Percentiles rank a stretch among this genome's conserved stretches.
These are phyloP conservation scores for Starmerella lactis-condensi DNA, from an alignment of 805 yeast genomes.

Conservation along the genomic window DNA sequence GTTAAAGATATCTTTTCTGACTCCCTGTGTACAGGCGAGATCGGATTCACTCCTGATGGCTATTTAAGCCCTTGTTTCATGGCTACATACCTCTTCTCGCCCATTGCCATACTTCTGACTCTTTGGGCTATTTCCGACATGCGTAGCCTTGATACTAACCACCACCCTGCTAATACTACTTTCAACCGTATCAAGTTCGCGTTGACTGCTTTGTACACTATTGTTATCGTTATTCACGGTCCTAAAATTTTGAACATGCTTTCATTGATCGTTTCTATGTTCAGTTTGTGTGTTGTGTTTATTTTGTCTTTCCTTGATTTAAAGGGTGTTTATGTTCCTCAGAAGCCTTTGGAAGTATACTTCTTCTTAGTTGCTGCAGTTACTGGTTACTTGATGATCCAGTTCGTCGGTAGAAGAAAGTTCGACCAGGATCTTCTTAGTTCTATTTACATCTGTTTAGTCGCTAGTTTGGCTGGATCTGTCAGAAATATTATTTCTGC, in stretches of 20 bases:
- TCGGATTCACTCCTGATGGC: slow-evolving; percentile 15
- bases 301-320: slow-evolving; percentile 15
- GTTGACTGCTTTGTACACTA: slow-evolving; percentile 10
- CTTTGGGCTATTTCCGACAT: slow-evolving; percentile 11
- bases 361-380: slow-evolving; percentile 15
- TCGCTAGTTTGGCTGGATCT: slow-evolving; percentile 14
- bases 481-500: slow-evolving; percentile 17
- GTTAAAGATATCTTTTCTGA: slow-evolving; percentile 3
- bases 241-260: slow-evolving; percentile 14
- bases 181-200: slow-evolving; percentile 13
- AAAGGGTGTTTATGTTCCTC: slow-evolving; percentile 16
- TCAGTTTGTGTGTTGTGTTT: slow-evolving; percentile 11
- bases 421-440: slow-evolving; percentile 5
- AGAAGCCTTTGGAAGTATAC: slow-evolving; percentile 15
- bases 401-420: slow-evolving; percentile 9
- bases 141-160: slow-evolving; percentile 7
- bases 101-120: slow-evolving; percentile 11
- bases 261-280: slow-evolving; percentile 7
- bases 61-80: slow-evolving; percentile 15
- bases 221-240: slow-evolving; percentile 9
- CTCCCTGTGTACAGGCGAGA: slow-evolving; percentile 14
- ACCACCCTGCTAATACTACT: slow-evolving; percentile 9
- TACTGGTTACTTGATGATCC: slow-evolving; percentile 14
- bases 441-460: slow-evolving; percentile 11
- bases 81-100: slow-evolving; percentile 16